Evolutionary conservation across 768 basidiomycete species (phyloP), one percentile per base, ranked within the genome.

Genomic region (Termitomyces eurrhizus): DNA sequence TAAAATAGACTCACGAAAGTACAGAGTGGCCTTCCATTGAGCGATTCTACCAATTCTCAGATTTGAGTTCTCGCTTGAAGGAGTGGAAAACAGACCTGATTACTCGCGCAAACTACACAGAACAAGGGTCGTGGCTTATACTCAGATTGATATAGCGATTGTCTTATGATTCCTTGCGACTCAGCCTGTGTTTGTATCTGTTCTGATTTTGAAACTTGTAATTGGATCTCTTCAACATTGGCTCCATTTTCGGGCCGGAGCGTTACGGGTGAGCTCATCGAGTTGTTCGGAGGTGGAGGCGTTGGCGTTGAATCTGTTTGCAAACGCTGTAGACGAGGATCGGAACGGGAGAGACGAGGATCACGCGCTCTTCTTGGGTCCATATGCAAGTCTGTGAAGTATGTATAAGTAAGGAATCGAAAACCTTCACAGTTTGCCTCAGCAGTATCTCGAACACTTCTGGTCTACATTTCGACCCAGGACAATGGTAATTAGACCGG

Each of bases 61-160:
- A 48, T 69, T 62, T 56, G 59, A 61, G 52, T n/a, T 52, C 53
- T 35, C 11, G 45, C 29, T 48, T 29, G 33, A 54, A n/a, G 52
- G 50, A 53, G 63, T 45, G 61, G 59, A 48, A 44, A 32, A 76
- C 84, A 62, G 72, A 92, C 95, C 79, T 98, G 93, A 70, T 99
- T 99, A 70, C 94, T 98, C n/a, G 97, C 96, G 71, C 97, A 99
- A 36, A 98, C 97, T 9, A 99, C 93, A 70, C 97, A 98, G 76
- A 98, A 98, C 50, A 97, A 70, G 2, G 93, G 93, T 12, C 91
- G 80, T 12, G 80, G 75, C 73, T 85, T 93, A 67, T 87, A 87
- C 29, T 65, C 59, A 39, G 72, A 42, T 14, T 57, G 52, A 46
- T 46, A 60, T 13, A 46, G 18, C 26, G n/a, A 26, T 49, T 52